Evolutionary conservation across 148 eudicot genomes (phyloP), one percentile per base, ranked within the genome.

Genomic region (Nepenthes mirabilis): DNA sequence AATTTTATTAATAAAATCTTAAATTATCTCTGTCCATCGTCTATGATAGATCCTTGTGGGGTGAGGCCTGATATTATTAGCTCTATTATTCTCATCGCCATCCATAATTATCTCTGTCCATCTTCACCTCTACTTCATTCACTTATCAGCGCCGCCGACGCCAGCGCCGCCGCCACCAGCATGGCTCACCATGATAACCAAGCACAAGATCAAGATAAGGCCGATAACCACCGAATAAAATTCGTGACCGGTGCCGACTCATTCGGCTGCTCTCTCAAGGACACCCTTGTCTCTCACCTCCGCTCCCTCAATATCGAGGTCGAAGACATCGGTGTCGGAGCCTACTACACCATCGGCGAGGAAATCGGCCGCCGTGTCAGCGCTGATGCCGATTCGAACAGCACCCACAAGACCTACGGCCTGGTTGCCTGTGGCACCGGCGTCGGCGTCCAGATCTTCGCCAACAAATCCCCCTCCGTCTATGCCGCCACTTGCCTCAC

Each of bases 191-290:
- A 12, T 14, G 3, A 47, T 2, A 6, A 11, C 60, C 48, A 23
- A 45, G 5, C 2, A 59, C 73, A 71, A 60, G 68, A 64, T 75
- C 65, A 59, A 59, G 51, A 55, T 40, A 11, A 6, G 8, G 54
- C 33, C 61, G 11, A 40, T 65, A 33, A 23, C 45, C 71, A 66
- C 72, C 83, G 75, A 10, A 68, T 76, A 33, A 88, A 81, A 65
- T 81, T 91, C 82, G 69, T 91, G 32, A 69, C 96, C 67, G 98
- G 96, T 36, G 96, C 95, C 57, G 98, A 91, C 65, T 40, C 67
- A 47, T 78, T 82, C 69, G 98, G 98, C 63, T 67, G 78, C 65
- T 9, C 43, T 8, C 74, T 91, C 45, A 88, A 88, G 52, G 86
- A 85, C 66, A 47, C 82, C 36, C 75, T 88, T 40, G 74, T 88